phyloP scores from a whole-genome alignment of 1,284 basidiomycete genomes.

The Ceratobasidium sp. region DNA sequence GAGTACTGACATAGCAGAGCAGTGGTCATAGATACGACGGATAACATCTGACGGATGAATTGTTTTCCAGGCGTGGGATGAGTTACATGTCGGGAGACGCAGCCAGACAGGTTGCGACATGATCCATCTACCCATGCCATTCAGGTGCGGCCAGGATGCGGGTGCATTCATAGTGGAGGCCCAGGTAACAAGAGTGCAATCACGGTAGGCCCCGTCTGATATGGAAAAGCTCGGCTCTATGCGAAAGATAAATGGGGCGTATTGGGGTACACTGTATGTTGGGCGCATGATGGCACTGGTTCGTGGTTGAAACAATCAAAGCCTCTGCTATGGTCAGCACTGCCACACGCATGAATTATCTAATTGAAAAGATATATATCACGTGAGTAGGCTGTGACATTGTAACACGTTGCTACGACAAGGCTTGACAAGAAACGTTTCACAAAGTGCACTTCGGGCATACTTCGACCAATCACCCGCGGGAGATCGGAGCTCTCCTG shows the following conservation, averaged over 20 bases:
- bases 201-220: neutral
- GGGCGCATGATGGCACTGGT: no score
- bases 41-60: no score
- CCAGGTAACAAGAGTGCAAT: neutral
- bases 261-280: no score
- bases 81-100: neutral
- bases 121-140: constrained; percentile 8
- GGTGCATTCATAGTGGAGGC: neutral
- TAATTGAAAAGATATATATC: no score
- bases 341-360: neutral
- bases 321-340: neutral
- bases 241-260: no score
- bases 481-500: neutral
- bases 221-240: neutral
- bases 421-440: neutral
- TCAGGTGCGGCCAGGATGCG: constrained; percentile 34
- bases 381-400: no score
- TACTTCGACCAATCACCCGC: constrained; percentile 20
- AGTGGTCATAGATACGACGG: no score
- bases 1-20: neutral
- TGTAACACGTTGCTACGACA: no score
- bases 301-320: constrained; percentile 15
- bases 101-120: neutral
- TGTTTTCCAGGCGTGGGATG: neutral
- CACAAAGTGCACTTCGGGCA: neutral